Conservation (phyloP, 2,329 filamentous ascomycete species). For the Pleurostoma richardsiae region DNA sequence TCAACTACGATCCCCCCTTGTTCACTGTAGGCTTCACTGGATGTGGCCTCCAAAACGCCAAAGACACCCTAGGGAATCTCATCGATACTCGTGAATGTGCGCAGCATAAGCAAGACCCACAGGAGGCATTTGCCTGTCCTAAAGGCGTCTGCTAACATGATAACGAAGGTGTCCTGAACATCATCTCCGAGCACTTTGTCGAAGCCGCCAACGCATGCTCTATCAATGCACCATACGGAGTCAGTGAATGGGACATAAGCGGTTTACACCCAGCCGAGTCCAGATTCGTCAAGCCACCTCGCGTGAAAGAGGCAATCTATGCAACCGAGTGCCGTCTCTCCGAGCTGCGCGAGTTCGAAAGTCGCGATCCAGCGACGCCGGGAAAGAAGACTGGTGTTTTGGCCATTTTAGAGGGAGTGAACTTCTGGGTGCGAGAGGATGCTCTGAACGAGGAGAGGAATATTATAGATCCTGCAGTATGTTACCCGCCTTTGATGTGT, state of each 20-base stretch:
- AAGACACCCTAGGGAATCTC: constrained; percentile 61
- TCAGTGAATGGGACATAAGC: constrained; percentile 60
- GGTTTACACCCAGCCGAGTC: constrained; percentile 35
- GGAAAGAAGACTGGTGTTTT: constrained; percentile 63
- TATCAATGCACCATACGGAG: constrained; percentile 58
- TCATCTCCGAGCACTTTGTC: constrained; percentile 63
- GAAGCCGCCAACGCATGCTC: constrained; percentile 62
- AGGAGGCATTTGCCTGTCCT: not conserved
- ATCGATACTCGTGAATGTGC: constrained; percentile 55
- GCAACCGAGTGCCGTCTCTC: constrained; percentile 62
- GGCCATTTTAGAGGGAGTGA: constrained; percentile 60
- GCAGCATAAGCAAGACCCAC: not conserved
- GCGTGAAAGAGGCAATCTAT: constrained; percentile 63
- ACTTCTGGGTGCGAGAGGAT: constrained; percentile 67
- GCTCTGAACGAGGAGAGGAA: constrained; percentile 60
- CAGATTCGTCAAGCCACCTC: constrained; percentile 43
- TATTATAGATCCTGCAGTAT: constrained; percentile 49
- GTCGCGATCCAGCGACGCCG: constrained; percentile 37
- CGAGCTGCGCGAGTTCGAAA: constrained; percentile 59
- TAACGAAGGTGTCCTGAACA: constrained; percentile 48
- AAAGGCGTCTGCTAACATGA: not conserved
- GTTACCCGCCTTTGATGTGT: not conserved
- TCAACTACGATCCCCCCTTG: constrained; percentile 65
- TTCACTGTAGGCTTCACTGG: constrained; percentile 39
- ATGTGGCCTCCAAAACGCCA: constrained; percentile 20